Percentiles rank a stretch among this genome's conserved stretches.
Evolutionary conservation across 352 stramenopile species (phyloP).

Genomic region (Phytophthora hibernalis): DNA sequence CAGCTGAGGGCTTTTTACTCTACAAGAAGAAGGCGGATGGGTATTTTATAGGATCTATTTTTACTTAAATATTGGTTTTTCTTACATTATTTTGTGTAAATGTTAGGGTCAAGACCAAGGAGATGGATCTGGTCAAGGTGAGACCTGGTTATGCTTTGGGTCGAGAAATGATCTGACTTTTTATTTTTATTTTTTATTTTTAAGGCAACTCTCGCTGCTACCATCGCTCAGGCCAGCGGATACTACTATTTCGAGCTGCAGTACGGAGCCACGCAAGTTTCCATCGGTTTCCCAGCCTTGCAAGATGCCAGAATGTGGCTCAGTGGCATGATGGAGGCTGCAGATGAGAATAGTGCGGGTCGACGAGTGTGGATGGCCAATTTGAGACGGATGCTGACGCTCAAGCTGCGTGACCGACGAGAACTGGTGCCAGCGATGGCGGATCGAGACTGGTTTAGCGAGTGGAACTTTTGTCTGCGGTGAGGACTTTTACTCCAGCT

Average conservation of each 20-base stretch:
- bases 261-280: slow-evolving; percentile 45
- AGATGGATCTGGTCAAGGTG: slow-evolving; percentile 80
- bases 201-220: slow-evolving; percentile 50
- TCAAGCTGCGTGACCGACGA: slow-evolving; percentile 56
- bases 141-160: neutral
- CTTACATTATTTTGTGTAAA: neutral
- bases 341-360: slow-evolving; percentile 77
- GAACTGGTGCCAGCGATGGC: slow-evolving; percentile 64
- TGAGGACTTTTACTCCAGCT: slow-evolving; percentile 22
- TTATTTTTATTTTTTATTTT: slow-evolving; percentile 9
- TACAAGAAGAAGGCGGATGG: slow-evolving; percentile 76
- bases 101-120: slow-evolving; percentile 57
- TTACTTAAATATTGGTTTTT: slow-evolving; percentile 6
- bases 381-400: slow-evolving; percentile 58
- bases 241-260: slow-evolving; percentile 76
- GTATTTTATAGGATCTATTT: slow-evolving; percentile 27
- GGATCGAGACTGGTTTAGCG: slow-evolving; percentile 79
- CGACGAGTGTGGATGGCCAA: slow-evolving; percentile 72
- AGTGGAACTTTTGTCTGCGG: slow-evolving; percentile 83
- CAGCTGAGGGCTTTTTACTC: slow-evolving; percentile 64
- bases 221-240: slow-evolving; percentile 45
- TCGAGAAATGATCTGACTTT: neutral
- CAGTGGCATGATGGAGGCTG: slow-evolving; percentile 69
- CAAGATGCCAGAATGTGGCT: slow-evolving; percentile 62
- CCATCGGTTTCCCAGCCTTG: slow-evolving; percentile 59